Percentiles rank a stretch among this genome's conserved stretches.
Evolutionary conservation across 2,329 filamentous ascomycete species (phyloP).

Genomic region (Parastagonospora avenae): DNA sequence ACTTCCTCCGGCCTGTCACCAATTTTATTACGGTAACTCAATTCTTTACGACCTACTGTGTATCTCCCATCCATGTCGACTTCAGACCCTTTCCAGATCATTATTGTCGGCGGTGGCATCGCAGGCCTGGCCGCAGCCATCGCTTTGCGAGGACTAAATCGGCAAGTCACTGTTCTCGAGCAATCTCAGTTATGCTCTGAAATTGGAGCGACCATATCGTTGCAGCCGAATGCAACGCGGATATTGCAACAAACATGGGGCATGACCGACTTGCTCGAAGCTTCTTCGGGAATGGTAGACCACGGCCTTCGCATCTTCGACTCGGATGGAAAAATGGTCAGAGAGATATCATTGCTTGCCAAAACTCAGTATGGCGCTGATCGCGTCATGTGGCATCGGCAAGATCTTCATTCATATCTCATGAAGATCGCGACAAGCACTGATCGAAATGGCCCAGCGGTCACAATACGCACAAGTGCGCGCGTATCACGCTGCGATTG

Average conservation of each 20-base stretch:
- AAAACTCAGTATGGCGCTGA: constrained; percentile 46
- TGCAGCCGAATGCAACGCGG: constrained; percentile 51
- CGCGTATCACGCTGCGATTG: constrained; percentile 51
- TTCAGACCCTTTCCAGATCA: constrained; percentile 33
- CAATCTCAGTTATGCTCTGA: constrained; percentile 41
- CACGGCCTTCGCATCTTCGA: constrained; percentile 45
- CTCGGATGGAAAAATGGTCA: constrained; percentile 36
- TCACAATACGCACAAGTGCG: constrained; percentile 48
- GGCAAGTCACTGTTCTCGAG: constrained; percentile 43
- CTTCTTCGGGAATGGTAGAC: constrained; percentile 43
- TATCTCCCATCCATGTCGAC: neutral
- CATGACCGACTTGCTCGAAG: constrained; percentile 30
- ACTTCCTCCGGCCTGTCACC: too few relatives aligned
- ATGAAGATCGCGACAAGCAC: constrained; percentile 50
- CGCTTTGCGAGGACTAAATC: constrained; percentile 41
- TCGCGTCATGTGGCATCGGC: constrained; percentile 50
- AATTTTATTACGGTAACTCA: too few relatives aligned
- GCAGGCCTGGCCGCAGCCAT: constrained; percentile 20
- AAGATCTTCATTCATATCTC: constrained; percentile 51
- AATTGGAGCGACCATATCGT: constrained; percentile 50
- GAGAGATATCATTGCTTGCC: constrained; percentile 37
- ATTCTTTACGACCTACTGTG: too few relatives aligned
- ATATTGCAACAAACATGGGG: constrained; percentile 41
- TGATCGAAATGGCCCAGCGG: constrained; percentile 36
- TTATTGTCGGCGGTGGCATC: constrained; percentile 37